These are phyloP conservation scores for Fraxinus dipetala DNA, from an alignment of 305 asterid genomes.

Conservation along the genomic window DNA sequence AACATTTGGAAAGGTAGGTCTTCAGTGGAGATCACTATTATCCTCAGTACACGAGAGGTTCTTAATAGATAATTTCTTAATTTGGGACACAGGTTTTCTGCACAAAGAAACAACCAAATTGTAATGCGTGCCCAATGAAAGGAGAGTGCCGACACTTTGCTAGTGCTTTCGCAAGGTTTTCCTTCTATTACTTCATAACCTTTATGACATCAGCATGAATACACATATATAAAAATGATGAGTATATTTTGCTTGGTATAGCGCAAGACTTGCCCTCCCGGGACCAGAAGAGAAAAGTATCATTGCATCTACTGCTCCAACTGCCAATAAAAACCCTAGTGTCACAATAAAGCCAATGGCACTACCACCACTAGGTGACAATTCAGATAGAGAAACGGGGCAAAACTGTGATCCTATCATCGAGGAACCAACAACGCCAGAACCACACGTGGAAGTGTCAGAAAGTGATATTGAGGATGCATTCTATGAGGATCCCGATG, in stretches of 20 bases:
- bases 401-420: constrained; percentile 57
- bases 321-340: constrained; percentile 31
- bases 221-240: constrained; percentile 8
- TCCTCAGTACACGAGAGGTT: constrained; percentile 10
- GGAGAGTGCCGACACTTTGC: constrained; percentile 96
- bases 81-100: constrained; percentile 71
- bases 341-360: constrained; percentile 35
- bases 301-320: constrained; percentile 42
- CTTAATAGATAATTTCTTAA: constrained; percentile 9
- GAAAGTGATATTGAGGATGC: constrained; percentile 84
- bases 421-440: constrained; percentile 85
- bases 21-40: background rate
- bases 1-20: constrained; percentile 90
- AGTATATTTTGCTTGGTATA: constrained; percentile 33
- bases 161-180: constrained; percentile 90
- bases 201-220: background rate
- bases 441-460: constrained; percentile 41
- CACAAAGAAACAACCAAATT: constrained; percentile 92
- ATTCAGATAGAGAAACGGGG: constrained; percentile 27
- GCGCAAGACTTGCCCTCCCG: constrained; percentile 83
- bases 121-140: constrained; percentile 96
- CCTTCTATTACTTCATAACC: constrained; percentile 20
- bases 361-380: constrained; percentile 43
- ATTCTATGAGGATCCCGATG: constrained; percentile 74
- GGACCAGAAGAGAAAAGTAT: constrained; percentile 63